phyloP scores from a whole-genome alignment of 345 rosid species.

The Erysimum cheiranthoides region DNA sequence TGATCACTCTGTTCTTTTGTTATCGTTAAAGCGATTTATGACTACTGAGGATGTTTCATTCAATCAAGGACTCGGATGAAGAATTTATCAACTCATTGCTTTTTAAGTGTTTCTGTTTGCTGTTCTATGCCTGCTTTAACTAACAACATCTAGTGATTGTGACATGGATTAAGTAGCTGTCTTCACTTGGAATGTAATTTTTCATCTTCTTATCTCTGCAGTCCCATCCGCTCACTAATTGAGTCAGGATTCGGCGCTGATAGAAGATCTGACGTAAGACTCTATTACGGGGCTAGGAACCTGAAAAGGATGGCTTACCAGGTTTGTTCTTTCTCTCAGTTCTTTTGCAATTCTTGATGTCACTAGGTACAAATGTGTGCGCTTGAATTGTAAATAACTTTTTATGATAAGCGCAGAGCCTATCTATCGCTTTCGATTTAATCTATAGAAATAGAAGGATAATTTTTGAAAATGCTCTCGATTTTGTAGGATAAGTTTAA shows the following conservation, averaged over 20 bases:
- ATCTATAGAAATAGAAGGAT: not conserved
- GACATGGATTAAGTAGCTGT: not conserved
- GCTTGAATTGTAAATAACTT: not conserved
- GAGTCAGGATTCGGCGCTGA: conserved; percentile 83
- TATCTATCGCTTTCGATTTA: not conserved
- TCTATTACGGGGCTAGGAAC: conserved; percentile 95
- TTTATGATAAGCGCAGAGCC: not conserved
- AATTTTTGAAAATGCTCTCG: not conserved
- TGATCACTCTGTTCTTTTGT: not conserved
- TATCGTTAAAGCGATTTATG: not conserved
- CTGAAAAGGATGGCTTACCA: conserved; percentile 95
- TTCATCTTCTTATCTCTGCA: conserved; percentile 49
- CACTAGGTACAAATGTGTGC: not conserved
- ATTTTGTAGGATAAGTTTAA: conserved; percentile 78
- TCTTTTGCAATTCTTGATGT: not conserved
- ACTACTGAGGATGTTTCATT: not conserved
- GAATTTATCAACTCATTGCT: not conserved
- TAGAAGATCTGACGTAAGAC: conserved; percentile 81
- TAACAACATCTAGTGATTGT: conserved; percentile 7
- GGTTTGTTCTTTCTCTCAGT: conserved; percentile 53
- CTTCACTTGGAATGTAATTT: conserved; percentile 15
- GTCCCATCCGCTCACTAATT: conserved; percentile 88
- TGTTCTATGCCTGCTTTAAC: conserved; percentile 1
- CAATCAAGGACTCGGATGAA: not conserved
- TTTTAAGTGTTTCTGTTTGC: conserved; percentile 18